phyloP scores from a whole-genome alignment of 2,329 filamentous ascomycete genomes.

The Diaporthe vexans region DNA sequence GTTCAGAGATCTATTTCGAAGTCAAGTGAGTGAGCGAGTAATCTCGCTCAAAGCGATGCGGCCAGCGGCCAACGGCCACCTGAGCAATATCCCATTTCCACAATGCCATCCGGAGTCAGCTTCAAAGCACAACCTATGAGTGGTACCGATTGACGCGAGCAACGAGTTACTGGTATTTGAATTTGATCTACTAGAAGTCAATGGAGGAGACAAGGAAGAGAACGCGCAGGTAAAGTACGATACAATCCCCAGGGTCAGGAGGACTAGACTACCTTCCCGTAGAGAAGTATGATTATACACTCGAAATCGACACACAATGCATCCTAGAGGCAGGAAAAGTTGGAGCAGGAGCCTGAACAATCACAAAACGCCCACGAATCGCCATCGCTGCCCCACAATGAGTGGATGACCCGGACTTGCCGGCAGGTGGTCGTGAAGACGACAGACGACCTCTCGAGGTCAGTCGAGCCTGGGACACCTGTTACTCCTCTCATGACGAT shows the following conservation, averaged over 20 bases:
- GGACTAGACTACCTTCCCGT: background rate
- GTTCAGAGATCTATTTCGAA: background rate
- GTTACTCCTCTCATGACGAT: slow-evolving; percentile 36
- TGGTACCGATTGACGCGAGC: background rate
- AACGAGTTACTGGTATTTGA: background rate
- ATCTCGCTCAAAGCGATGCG: no score
- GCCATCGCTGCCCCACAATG: background rate
- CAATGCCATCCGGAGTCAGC: background rate
- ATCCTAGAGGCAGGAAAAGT: background rate
- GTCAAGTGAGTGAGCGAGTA: background rate
- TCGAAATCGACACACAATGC: background rate
- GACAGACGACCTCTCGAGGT: background rate
- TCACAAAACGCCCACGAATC: background rate
- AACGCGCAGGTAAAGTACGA: background rate
- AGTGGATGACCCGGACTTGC: no score
- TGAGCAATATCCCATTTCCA: no score
- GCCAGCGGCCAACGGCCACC: no score
- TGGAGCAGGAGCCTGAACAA: background rate
- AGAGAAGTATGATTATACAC: background rate
- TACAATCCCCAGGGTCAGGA: background rate
- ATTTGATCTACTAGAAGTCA: background rate
- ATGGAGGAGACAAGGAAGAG: background rate
- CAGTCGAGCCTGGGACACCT: slow-evolving; percentile 22
- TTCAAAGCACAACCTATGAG: background rate
- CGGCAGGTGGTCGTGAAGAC: background rate